phyloP scores from a whole-genome alignment of 2,329 filamentous ascomycete genomes.

The Elsinoe arachidis region DNA sequence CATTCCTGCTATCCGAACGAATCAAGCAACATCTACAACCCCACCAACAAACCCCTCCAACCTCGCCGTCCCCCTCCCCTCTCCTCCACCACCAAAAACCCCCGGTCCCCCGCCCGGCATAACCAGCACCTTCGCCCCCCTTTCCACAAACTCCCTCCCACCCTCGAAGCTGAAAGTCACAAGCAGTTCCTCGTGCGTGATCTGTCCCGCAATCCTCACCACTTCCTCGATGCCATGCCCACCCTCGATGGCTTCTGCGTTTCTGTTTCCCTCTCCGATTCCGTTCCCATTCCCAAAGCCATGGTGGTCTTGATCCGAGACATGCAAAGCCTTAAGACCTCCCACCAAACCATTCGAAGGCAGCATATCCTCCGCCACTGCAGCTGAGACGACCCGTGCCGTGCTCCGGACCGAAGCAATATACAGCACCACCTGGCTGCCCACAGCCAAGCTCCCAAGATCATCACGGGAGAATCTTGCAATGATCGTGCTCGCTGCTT shows the following conservation, averaged over 20 bases:
- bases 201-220: constrained; percentile 20
- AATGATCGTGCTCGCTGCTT: constrained; percentile 41
- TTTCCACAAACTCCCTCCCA: constrained; percentile 63
- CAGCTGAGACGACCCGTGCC: constrained; percentile 56
- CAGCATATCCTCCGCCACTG: constrained; percentile 23
- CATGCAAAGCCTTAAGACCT: background rate
- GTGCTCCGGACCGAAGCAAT: constrained; percentile 77
- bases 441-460: constrained; percentile 54
- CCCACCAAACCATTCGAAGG: background rate
- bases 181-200: constrained; percentile 31
- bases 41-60: constrained; percentile 65
- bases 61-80: constrained; percentile 44
- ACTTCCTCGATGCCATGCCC: constrained; percentile 16
- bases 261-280: background rate
- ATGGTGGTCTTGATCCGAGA: background rate
- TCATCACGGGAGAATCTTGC: constrained; percentile 61
- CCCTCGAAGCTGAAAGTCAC: constrained; percentile 61
- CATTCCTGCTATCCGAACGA: background rate
- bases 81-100: constrained; percentile 42
- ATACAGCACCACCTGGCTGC: constrained; percentile 71
- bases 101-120: constrained; percentile 62
- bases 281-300: too few relatives aligned
- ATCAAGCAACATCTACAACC: constrained; percentile 34
- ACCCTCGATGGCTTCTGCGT: background rate
- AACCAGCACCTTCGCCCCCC: constrained; percentile 60